phyloP scores from a whole-genome alignment of 495 filamentous ascomycete genomes.

The Cetradonia linearis region DNA sequence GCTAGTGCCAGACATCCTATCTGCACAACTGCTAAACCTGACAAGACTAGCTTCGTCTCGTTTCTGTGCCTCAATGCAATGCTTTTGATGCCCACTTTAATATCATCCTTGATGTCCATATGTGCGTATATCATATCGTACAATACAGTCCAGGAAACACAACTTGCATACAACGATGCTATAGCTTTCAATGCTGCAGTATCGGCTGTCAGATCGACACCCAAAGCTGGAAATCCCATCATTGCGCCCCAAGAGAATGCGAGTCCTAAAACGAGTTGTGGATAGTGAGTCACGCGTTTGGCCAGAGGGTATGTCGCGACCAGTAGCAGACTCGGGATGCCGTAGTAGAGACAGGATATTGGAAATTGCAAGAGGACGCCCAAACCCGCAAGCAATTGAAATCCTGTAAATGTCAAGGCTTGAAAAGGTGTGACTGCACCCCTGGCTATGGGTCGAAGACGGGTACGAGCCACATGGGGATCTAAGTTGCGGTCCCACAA shows the following conservation, averaged over 20 bases:
- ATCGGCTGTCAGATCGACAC: conserved; percentile 65
- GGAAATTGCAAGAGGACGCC: conserved; percentile 82
- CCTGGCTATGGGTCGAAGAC: conserved; percentile 79
- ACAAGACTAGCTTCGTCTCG: conserved; percentile 77
- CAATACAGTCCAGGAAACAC: conserved; percentile 85
- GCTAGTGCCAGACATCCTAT: conserved; percentile 69
- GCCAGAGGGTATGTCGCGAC: conserved; percentile 82
- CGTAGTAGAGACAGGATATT: conserved; percentile 71
- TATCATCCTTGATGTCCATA: conserved; percentile 95
- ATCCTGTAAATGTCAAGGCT: conserved; percentile 72
- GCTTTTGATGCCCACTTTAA: conserved; percentile 85
- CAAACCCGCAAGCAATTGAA: conserved; percentile 70
- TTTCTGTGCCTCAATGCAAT: conserved; percentile 84
- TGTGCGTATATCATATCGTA: conserved; percentile 99
- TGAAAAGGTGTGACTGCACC: conserved; percentile 65
- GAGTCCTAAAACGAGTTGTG: conserved; percentile 81
- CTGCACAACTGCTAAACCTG: conserved; percentile 63
- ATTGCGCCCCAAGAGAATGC: conserved; percentile 97
- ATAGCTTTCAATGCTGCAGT: conserved; percentile 54
- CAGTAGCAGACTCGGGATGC: conserved; percentile 69
- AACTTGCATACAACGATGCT: conserved; percentile 68
- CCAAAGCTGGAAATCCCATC: conserved; percentile 91
- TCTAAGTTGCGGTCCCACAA: conserved; percentile 93
- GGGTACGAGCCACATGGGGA: conserved; percentile 77
- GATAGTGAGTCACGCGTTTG: conserved; percentile 90